Percentiles rank a stretch among this genome's conserved stretches.
These are phyloP conservation scores for Mortierella sp. DNA, from an alignment of 371 early-diverging fungal genomes.

Conservation along the genomic window DNA sequence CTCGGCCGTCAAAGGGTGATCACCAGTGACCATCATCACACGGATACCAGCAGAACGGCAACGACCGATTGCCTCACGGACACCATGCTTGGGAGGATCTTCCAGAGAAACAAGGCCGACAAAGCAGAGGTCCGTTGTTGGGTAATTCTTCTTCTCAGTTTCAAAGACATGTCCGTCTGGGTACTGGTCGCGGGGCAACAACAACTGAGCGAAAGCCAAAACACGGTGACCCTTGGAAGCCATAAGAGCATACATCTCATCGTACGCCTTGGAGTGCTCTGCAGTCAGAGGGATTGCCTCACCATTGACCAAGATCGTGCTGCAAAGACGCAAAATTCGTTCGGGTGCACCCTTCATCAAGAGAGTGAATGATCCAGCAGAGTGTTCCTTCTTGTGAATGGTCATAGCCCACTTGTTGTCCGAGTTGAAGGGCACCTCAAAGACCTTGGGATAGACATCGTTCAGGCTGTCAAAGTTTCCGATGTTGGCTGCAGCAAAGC, in stretches of 20 bases:
- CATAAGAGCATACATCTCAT: slow-evolving; percentile 83
- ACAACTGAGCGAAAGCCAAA: slow-evolving; percentile 87
- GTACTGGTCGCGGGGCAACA: slow-evolving; percentile 70
- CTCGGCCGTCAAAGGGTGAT: slow-evolving; percentile 92
- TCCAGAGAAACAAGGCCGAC: slow-evolving; percentile 88
- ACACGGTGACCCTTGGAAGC: slow-evolving; percentile 95
- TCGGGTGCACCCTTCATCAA: slow-evolving; percentile 97
- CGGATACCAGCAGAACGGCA: slow-evolving; percentile 93
- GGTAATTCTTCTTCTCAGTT: slow-evolving; percentile 81
- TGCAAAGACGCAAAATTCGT: slow-evolving; percentile 83
- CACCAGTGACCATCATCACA: slow-evolving; percentile 98
- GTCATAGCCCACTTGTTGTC: slow-evolving; percentile 95
- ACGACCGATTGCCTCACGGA: slow-evolving; percentile 94
- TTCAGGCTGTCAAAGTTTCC: slow-evolving; percentile 71
- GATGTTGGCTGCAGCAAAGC: slow-evolving; percentile 78
- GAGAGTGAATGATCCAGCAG: slow-evolving; percentile 73
- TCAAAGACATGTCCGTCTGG: slow-evolving; percentile 78
- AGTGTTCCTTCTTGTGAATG: slow-evolving; percentile 79
- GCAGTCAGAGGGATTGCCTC: slow-evolving; percentile 64
- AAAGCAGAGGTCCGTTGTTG: slow-evolving; percentile 77
- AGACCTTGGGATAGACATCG: slow-evolving; percentile 82
- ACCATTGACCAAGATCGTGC: slow-evolving; percentile 65
- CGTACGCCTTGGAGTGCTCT: slow-evolving; percentile 68
- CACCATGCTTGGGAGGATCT: slow-evolving; percentile 97
- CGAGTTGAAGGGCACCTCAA: slow-evolving; percentile 97